A percentile compares a stretch with the other conserved stretches of the same genome.
Conservation (phyloP, 2,329 filamentous ascomycete species). For the Talaromyces sp. region DNA sequence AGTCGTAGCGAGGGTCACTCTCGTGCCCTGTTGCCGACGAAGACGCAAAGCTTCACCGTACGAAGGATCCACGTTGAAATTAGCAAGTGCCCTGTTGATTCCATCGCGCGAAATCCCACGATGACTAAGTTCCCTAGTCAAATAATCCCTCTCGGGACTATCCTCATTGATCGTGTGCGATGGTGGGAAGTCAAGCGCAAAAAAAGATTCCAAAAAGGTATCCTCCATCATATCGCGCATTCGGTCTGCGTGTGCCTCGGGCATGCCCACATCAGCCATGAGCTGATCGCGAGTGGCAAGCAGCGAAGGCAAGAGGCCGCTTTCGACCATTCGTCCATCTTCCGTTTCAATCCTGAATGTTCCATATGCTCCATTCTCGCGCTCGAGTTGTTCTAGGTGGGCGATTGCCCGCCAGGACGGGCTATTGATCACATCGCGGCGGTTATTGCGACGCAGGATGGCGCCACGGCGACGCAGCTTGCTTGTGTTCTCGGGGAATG, state of each 20-base stretch:
- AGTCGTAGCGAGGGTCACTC: slow-evolving; percentile 27
- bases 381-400: slow-evolving; percentile 36
- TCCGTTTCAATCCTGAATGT: slow-evolving; percentile 41
- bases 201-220: slow-evolving; percentile 39
- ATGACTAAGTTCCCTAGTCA: slow-evolving; percentile 33
- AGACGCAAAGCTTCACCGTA: slow-evolving; percentile 36
- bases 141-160: slow-evolving; percentile 31
- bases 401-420: slow-evolving; percentile 35
- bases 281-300: slow-evolving; percentile 38
- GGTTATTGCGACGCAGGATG: slow-evolving; percentile 32
- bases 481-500: slow-evolving; percentile 17
- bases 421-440: slow-evolving; percentile 24
- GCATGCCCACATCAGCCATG: slow-evolving; percentile 37
- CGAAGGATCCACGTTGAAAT: slow-evolving; percentile 36
- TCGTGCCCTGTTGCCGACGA: slow-evolving; percentile 35
- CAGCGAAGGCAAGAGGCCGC: slow-evolving; percentile 38
- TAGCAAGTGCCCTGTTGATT: slow-evolving; percentile 32
- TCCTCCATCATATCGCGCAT: slow-evolving; percentile 43
- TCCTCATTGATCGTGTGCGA: slow-evolving; percentile 29
- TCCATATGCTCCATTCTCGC: slow-evolving; percentile 38
- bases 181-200: slow-evolving; percentile 37
- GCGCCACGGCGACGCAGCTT: slow-evolving; percentile 37
- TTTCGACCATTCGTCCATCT: slow-evolving; percentile 37
- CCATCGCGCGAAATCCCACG: slow-evolving; percentile 36
- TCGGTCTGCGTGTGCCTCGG: slow-evolving; percentile 33